Conservation (phyloP, 176 grass and related monocot genomes). For the Thinopyrum elongatum region DNA sequence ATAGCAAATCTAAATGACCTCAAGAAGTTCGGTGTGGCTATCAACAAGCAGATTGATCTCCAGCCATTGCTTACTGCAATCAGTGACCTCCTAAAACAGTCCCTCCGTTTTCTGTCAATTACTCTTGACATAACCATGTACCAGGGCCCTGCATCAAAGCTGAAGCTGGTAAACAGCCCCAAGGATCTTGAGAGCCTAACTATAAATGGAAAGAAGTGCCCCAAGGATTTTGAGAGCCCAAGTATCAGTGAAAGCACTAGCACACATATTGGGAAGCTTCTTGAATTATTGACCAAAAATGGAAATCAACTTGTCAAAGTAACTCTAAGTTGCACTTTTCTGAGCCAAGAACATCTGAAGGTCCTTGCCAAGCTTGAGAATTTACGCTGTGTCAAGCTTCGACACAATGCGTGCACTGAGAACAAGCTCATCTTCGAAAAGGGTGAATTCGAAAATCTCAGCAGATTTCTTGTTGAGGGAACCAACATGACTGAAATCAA, state of each 20-base stretch:
- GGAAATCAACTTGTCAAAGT: background rate
- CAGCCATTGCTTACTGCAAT: background rate
- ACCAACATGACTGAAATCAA: background rate
- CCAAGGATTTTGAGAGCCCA: constrained; percentile 5
- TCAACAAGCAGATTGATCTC: background rate
- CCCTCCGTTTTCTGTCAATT: too few relatives aligned
- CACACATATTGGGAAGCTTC: background rate
- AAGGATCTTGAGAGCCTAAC: too few relatives aligned
- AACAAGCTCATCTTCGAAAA: background rate
- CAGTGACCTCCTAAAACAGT: background rate
- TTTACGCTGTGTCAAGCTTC: background rate
- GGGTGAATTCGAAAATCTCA: background rate
- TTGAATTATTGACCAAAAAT: rapidly evolving
- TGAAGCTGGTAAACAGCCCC: too few relatives aligned
- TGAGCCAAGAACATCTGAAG: background rate
- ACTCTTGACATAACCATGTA: too few relatives aligned
- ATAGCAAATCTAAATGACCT: background rate
- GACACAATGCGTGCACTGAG: background rate
- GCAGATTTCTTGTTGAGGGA: background rate
- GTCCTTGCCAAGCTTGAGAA: background rate
- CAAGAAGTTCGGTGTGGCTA: constrained; percentile 21
- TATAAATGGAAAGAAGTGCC: too few relatives aligned
- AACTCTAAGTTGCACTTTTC: background rate
- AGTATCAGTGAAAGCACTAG: background rate
- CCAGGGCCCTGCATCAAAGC: too few relatives aligned